Base-by-base conservation (phyloP, 768 basidiomycete genomes). In the Solioccasus polychromus region DNA sequence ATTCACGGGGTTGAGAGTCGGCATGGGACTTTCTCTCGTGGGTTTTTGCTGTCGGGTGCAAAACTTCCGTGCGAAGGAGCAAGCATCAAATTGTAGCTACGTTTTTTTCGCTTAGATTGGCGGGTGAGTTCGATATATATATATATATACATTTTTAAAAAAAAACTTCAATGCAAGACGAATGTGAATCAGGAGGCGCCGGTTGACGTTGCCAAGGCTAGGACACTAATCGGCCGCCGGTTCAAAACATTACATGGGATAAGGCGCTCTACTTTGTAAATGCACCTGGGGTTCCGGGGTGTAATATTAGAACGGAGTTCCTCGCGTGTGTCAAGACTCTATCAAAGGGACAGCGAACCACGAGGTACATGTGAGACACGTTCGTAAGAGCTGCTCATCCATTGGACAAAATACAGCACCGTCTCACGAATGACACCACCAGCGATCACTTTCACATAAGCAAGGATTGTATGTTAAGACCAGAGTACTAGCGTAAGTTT, bases 11-110 rank as follows among this genome's bases (percentile, higher is more conserved):
- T 42, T 40, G 29, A 24, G 9, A 25, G 18, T 17, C 5, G 10
- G 18, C 4, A 17, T 15, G 17, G 23, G n/a, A 53, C 3, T 68
- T 68, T 17, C n/a, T 60, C 75, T 54, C 76, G 73, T n/a, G 71
- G 69, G 41, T 74, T 75, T n/a, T 74, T 45, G 8, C 25, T 14
- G 15, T 64, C 58, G 2, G 65, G 35, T 47, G 72, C 72, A 2
- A 34, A 20, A 8, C 55, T 56, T n/a, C 4, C 70, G 37, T 17
- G 64, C 54, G 49, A 74, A 68, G 60, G 63, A 77, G 35, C 72
- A 69, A 26, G 78, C 63, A 17, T 56, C 47, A 44, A 68, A 71
- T 43, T 25, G 12, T 8, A 24, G 28, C n/a, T 45, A 7, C 19
- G 8, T 12, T 24, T 17, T 46, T n/a, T n/a, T n/a, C n/a, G n/a